Evolutionary conservation across 2,329 filamentous ascomycete species (phyloP), one percentile per base, ranked within the genome.

Genomic region (Sarocladiaceae sp.): DNA sequence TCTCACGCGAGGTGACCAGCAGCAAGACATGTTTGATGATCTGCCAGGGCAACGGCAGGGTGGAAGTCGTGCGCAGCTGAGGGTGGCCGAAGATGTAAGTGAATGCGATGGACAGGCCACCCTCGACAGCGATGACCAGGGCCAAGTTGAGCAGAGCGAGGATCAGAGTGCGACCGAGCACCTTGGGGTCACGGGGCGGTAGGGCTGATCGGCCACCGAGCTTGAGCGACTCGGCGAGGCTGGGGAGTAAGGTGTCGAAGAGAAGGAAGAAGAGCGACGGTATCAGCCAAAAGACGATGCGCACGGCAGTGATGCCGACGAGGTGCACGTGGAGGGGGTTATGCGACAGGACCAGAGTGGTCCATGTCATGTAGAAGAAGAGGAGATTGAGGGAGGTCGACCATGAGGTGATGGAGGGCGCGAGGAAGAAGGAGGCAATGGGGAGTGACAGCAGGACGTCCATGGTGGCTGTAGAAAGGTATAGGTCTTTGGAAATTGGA

Each of bases 281-380:
- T 0, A 86, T 44, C 2, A 93, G 67, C 65, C 82, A 94, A 55
- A 90, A 80, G 4, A 86, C 51, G 9, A 82, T 47, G 33, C 86
- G 82, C 40, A 89, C 69, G 19, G 77, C 75, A 4, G 87, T 60
- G 0, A 83, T 82, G 45, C 82, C 86, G 43, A 85, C 69, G 1
- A 93, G 60, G 60, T 95, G 88, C 46, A 95, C 78, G 47, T 79
- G 76, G 13, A 93, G 69, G 0, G 86, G 81, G 1, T 83, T 73
- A 55, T 94, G 85, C 6, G 84, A 85, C 3, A 91, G 69, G 31
- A 94, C 80, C 24, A 96, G 74, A 0, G 87, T 91, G 5, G 81
- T 80, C 89, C 89, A 95, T 53, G 87, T 91, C 68, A 95, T 77
- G 62, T 89, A 91, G 64, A 95, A 93, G 69, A 95, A 90, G 50